Evolutionary conservation across 306 rosid species (phyloP), one percentile per base, ranked within the genome.

Genomic region (Gleditsia sinensis): DNA sequence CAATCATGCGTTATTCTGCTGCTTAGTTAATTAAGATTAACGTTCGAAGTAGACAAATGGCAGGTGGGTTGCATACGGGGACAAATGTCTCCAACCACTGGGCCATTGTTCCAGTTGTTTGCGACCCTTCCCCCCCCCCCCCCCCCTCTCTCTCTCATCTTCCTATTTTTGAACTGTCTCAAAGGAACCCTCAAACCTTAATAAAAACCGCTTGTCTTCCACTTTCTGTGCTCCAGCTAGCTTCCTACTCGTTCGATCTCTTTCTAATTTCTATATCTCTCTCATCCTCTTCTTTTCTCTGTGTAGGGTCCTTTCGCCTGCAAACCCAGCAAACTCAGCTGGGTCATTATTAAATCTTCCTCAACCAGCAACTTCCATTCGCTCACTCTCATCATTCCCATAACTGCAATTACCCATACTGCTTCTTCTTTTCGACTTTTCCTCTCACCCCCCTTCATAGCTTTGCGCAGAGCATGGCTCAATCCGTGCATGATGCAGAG

Each of bases 141-240:
- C n/a, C 48, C 3, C 57, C 3, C 56, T 20, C 67, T 40, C 46
- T 50, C 53, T 30, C 58, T 60, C 14, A 3, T 10, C 54, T 3
- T 10, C 9, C 3, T 49, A 14, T 24, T 43, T 32, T 53, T 64
- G 33, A 69, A 66, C 14, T 71, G 82, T 69, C 68, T 64, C 71
- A 72, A 82, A 61, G 71, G 76, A 57, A 78, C 77, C 90, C 87
- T 74, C 86, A 81, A 83, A 92, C 92, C 92, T 86, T 84, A 88
- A 93, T 88, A 86, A 88, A 90, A 84, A 85, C 87, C 80, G 67
- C 75, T 69, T 86, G 90, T 92, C 87, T 76, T 85, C 84, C 48
- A 80, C 91, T 83, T 84, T 84, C 90, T 70, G 48, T 79, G 57
- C 68, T 43, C 67, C 79, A 66, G 54, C 83, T 34, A 66, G 54